phyloP scores from a whole-genome alignment of 2,329 filamentous ascomycete species.

The Laburnicola sp. region DNA sequence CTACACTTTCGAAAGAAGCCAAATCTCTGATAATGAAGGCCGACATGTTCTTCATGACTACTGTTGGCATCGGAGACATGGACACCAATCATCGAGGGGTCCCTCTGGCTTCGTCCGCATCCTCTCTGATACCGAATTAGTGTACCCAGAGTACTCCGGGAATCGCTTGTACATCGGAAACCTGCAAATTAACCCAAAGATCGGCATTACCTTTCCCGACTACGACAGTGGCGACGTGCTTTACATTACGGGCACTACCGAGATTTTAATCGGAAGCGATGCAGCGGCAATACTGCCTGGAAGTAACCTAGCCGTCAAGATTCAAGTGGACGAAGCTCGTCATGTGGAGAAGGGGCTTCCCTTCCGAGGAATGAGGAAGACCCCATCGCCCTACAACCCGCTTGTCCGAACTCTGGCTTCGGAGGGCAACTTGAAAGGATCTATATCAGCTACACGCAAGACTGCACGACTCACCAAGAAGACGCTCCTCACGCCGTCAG shows the following conservation, averaged over 20 bases:
- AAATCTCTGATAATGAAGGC: constrained; percentile 63
- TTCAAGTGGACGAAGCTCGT: constrained; percentile 63
- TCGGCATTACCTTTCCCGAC: constrained; percentile 73
- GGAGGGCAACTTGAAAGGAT: constrained; percentile 55
- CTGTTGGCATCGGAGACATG: constrained; percentile 67
- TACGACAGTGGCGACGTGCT: constrained; percentile 73
- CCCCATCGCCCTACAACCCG: constrained; percentile 79
- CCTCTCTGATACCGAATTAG: constrained; percentile 62
- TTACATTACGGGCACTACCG: constrained; percentile 70
- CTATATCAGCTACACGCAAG: constrained; percentile 1
- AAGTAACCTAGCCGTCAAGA: constrained; percentile 71
- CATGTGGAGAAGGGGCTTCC: constrained; percentile 68
- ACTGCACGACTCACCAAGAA: constrained; percentile 62
- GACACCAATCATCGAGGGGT: constrained; percentile 84
- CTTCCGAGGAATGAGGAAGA: constrained; percentile 64
- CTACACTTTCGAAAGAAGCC: constrained; percentile 58
- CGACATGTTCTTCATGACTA: constrained; percentile 80
- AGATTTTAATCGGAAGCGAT: constrained; percentile 66
- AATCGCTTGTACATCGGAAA: constrained; percentile 89
- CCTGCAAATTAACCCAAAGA: constrained; percentile 64
- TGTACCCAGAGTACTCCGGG: constrained; percentile 84
- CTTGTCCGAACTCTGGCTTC: constrained; percentile 64
- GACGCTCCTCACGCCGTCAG: constrained; percentile 64
- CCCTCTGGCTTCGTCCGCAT: constrained; percentile 73
- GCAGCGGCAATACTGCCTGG: constrained; percentile 67